Conservation (phyloP, 108 stramenopile genomes). For the Discostella pseudostelligera region DNA sequence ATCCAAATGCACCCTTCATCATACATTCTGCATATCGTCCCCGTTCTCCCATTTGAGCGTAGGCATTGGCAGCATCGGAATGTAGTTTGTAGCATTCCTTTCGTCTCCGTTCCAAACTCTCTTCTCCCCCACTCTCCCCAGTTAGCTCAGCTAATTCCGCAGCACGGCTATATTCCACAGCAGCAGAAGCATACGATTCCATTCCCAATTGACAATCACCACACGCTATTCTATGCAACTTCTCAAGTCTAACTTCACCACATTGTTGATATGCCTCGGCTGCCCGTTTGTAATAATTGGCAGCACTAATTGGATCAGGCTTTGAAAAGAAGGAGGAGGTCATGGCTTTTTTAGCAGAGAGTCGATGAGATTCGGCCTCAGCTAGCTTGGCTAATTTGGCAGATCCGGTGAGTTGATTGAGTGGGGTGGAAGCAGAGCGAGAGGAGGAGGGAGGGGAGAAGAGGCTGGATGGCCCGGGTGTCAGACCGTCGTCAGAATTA, state of each 20-base stretch:
- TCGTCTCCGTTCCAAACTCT: slow-evolving; percentile 49
- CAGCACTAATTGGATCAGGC: slow-evolving; percentile 77
- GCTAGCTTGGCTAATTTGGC: slow-evolving; percentile 72
- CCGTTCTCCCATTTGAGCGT: slow-evolving; percentile 61
- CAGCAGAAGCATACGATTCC: slow-evolving; percentile 75
- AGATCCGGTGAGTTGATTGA: slow-evolving; percentile 38
- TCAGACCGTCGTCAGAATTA: not conserved
- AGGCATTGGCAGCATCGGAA: slow-evolving; percentile 67
- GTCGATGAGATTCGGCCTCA: slow-evolving; percentile 76
- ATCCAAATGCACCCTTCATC: slow-evolving; percentile 64
- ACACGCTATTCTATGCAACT: slow-evolving; percentile 64
- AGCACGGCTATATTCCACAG: slow-evolving; percentile 72
- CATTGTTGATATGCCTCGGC: slow-evolving; percentile 79
- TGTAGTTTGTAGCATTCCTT: slow-evolving; percentile 63
- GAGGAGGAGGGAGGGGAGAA: not conserved
- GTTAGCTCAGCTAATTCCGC: slow-evolving; percentile 67
- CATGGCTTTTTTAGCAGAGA: slow-evolving; percentile 82
- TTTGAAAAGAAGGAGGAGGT: slow-evolving; percentile 59
- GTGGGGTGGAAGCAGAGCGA: not conserved
- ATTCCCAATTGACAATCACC: slow-evolving; percentile 70
- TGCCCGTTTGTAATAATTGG: slow-evolving; percentile 82
- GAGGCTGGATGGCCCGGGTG: slow-evolving; percentile 30
- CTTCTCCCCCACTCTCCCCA: slow-evolving; percentile 12
- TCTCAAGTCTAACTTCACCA: slow-evolving; percentile 69
- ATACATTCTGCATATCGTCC: slow-evolving; percentile 58